These are phyloP conservation scores for Nectriaceae sp. DNA, from an alignment of 2,329 filamentous ascomycete genomes.

Conservation along the genomic window DNA sequence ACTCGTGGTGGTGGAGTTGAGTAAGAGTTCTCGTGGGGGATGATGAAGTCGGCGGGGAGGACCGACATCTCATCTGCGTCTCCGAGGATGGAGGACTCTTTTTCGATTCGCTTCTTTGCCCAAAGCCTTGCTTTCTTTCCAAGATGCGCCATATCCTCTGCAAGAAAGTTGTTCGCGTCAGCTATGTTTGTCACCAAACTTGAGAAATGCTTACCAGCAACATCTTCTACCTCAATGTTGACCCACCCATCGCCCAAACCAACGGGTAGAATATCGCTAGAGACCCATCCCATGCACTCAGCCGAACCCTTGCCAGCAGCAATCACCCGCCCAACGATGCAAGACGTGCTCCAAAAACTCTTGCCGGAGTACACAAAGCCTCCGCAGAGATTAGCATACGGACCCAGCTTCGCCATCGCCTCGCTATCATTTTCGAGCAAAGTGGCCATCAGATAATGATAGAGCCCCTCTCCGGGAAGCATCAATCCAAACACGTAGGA, in stretches of 20 bases:
- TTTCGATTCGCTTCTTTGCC: conserved; percentile 61
- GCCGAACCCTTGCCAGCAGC: conserved; percentile 62
- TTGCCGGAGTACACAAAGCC: conserved; percentile 65
- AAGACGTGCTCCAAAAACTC: conserved; percentile 70
- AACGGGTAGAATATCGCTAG: conserved; percentile 57
- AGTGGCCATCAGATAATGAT: conserved; percentile 66
- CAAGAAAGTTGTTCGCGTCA: conserved; percentile 16
- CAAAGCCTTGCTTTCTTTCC: conserved; percentile 61
- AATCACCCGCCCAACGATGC: conserved; percentile 65
- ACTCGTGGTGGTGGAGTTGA: conserved; percentile 48
- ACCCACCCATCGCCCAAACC: conserved; percentile 59
- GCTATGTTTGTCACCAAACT: too few relatives aligned
- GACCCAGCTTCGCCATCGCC: conserved; percentile 59
- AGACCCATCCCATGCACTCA: conserved; percentile 71
- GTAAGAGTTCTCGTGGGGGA: conserved; percentile 60
- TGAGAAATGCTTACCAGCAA: conserved; percentile 44
- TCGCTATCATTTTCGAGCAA: conserved; percentile 65
- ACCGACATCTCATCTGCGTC: conserved; percentile 56
- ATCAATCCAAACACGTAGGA: conserved; percentile 67
- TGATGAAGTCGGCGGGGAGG: conserved; percentile 62
- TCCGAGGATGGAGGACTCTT: conserved; percentile 61
- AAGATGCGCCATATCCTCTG: conserved; percentile 51
- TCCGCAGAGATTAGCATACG: conserved; percentile 62
- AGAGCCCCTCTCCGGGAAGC: conserved; percentile 63
- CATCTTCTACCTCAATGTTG: conserved; percentile 56